Percentiles rank a stretch among this genome's conserved stretches.
Conservation (phyloP, 805 yeast species). For the Ogataea haglerorum region DNA sequence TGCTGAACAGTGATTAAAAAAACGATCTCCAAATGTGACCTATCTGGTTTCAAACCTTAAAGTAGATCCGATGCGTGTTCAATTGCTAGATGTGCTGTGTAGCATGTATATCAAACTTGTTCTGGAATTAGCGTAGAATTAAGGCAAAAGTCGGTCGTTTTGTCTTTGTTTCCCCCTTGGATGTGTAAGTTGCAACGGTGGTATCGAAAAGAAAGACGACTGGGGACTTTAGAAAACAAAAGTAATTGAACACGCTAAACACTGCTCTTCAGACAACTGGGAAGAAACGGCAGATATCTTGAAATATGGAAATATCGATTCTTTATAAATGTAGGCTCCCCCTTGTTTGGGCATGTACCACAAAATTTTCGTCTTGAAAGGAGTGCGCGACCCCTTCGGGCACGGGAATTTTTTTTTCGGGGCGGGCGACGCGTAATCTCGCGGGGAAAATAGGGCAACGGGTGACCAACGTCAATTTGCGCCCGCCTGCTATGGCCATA, state of each 20-base stretch:
- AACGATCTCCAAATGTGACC: slow-evolving; percentile 8
- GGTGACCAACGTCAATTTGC: too few species aligned
- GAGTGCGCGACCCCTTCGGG: slow-evolving; percentile 11
- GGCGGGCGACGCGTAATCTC: slow-evolving; percentile 5
- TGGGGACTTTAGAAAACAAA: slow-evolving; percentile 1
- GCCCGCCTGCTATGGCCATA: neutral
- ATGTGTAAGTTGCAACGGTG: neutral
- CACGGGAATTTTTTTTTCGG: slow-evolving; percentile 7
- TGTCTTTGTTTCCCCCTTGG: slow-evolving; percentile 9
- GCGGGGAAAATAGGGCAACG: neutral
- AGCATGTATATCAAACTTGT: slow-evolving; percentile 10
- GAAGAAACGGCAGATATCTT: slow-evolving; percentile 5
- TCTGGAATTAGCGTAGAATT: neutral
- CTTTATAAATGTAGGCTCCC: slow-evolving; percentile 12
- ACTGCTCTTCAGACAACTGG: slow-evolving; percentile 6
- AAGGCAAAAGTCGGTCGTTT: neutral
- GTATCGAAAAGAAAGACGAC: slow-evolving; percentile 1
- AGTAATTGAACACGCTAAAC: slow-evolving; percentile 1
- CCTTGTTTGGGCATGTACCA: slow-evolving; percentile 10
- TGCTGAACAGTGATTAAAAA: slow-evolving; percentile 10
- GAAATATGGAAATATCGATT: slow-evolving; percentile 6
- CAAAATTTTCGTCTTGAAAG: slow-evolving; percentile 10
- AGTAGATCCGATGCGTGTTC: slow-evolving; percentile 1
- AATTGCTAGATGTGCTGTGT: slow-evolving; percentile 6
- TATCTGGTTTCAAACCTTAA: slow-evolving; percentile 7